Percentiles rank a stretch among this genome's conserved stretches.
Conservation (phyloP, 2,329 filamentous ascomycete genomes). For the Hansfordia pulvinata region DNA sequence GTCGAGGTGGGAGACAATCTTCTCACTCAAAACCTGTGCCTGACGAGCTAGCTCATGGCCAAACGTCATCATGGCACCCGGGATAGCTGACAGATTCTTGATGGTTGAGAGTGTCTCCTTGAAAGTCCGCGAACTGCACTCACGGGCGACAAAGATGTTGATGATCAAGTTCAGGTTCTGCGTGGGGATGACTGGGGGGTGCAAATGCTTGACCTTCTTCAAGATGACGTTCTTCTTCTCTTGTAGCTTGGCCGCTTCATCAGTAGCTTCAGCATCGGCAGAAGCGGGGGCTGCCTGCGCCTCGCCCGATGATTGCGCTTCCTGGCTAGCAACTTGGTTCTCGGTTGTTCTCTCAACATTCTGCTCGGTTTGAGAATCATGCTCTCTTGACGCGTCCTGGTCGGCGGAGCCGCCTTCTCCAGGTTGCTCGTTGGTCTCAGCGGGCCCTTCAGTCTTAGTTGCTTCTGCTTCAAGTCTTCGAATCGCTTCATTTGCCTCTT, state of each 20-base stretch:
- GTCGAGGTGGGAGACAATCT: conserved; percentile 73
- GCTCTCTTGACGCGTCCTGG: too few relatives aligned
- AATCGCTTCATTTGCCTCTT: conserved; percentile 24
- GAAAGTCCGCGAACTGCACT: conserved; percentile 96
- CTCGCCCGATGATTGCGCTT: conserved; percentile 3
- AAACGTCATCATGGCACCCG: conserved; percentile 78
- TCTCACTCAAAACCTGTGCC: conserved; percentile 70
- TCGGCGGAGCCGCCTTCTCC: not conserved
- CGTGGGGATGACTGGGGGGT: conserved; percentile 74
- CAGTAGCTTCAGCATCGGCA: conserved; percentile 3
- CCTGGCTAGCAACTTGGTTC: conserved; percentile 10
- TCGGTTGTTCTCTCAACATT: too few relatives aligned
- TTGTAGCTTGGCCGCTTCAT: conserved; percentile 18
- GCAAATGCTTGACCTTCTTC: conserved; percentile 46
- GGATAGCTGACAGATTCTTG: conserved; percentile 90
- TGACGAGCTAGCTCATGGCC: conserved; percentile 86
- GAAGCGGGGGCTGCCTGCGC: conserved; percentile 3
- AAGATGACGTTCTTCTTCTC: conserved; percentile 26
- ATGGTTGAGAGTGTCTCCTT: conserved; percentile 97
- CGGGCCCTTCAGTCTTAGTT: conserved; percentile 1
- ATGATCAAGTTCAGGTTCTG: conserved; percentile 89
- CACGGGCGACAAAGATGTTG: conserved; percentile 87
- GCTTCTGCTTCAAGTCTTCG: conserved; percentile 20
- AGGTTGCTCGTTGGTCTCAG: too few relatives aligned
- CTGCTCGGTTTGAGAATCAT: too few relatives aligned